Evolutionary conservation across 2,329 filamentous ascomycete genomes (phyloP), one percentile per base, ranked within the genome.

Genomic region (Massarina eburnea): DNA sequence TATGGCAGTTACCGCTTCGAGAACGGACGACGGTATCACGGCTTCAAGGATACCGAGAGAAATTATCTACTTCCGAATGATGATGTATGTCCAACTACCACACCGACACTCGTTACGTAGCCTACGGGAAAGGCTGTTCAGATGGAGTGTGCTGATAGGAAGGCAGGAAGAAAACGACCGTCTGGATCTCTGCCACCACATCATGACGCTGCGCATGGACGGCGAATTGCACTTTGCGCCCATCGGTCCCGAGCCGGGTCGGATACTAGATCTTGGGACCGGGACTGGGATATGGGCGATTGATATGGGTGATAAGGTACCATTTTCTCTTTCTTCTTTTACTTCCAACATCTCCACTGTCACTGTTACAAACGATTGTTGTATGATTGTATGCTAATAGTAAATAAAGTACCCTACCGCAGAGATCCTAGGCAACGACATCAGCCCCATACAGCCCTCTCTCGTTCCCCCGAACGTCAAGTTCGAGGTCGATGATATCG

Each of bases 401-500:
- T 26, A 8, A 9, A 6, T 27, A 19, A 12, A 44, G 24, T 65
- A 61, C 42, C 69, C 68, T 0, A 51, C 57, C 2, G 57, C 68
- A 1, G 58, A 60, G 22, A 53, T 71, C 19, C 53, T 71, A 8
- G 68, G 67, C 7, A 71, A 64, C 36, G 67, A 71, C 46, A 57
- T 71, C 35, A 61, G 54, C 34, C 65, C 66, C 8, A 59, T 68
- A 8, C 62, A 66, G 34, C 63, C 66, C 1, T 49, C 40, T 18
- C 73, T 75, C 22, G 55, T 59, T 12, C 68, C 68, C 1, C 63
- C 63, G 10, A 71, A 70, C 37, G 58, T 61, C 26, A 56, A 52
- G 43, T 70, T 71, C 54, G 62, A 70, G 44, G 58, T 70, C 41
- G 67, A 71, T 46, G 65, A 71, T 41, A 43, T 63, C 36, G 64